Evolutionary conservation across 805 yeast genomes (phyloP), one percentile per base, ranked within the genome.

Genomic region (Naumovozyma dairenensis): DNA sequence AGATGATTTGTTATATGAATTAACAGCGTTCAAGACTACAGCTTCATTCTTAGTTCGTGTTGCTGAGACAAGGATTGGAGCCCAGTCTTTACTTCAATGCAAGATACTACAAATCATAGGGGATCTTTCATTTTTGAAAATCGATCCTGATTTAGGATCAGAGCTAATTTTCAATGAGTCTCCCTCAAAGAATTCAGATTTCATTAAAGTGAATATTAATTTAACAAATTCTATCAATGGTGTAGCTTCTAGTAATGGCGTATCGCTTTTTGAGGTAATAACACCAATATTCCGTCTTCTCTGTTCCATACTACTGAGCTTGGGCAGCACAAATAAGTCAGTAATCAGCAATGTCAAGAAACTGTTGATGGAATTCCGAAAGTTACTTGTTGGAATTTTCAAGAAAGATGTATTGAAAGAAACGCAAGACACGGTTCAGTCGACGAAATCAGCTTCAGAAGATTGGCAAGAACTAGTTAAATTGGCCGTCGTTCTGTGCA

Each of bases 141-240:
- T 77, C 25, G 96, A 87, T 53, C 86, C 92, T 1, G 95, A 81
- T 49, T 60, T 85, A 22, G 94, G 93, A 0, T 58, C 81, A 30
- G 74, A 68, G 31, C 52, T 78, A 31, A 53, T 60, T 3, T 62
- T 71, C 33, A 69, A 62, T 36, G 66, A 63, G 31, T 42, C 51
- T 2, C 45, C 53, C 4, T 42, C 44, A 8, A 46, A 52, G 21
- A 46, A 49, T 20, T 49, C 61, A 3, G 53, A 53, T 10, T 55
- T 55, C 28, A 61, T 70, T 8, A 62, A 57, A 19, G 60, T 74
- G 16, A 69, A 65, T 29, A 49, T 76, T 32, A 67, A 70, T 16
- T 51, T 74, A 31, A 82, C 76, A 40, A 63, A 70, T 3, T 74
- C 81, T 3, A 42, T 72, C 16, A 25, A 28, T 18, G 43, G 66